These are phyloP conservation scores for Leccinum rimulosum DNA, from an alignment of 768 basidiomycete genomes.

Conservation along the genomic window DNA sequence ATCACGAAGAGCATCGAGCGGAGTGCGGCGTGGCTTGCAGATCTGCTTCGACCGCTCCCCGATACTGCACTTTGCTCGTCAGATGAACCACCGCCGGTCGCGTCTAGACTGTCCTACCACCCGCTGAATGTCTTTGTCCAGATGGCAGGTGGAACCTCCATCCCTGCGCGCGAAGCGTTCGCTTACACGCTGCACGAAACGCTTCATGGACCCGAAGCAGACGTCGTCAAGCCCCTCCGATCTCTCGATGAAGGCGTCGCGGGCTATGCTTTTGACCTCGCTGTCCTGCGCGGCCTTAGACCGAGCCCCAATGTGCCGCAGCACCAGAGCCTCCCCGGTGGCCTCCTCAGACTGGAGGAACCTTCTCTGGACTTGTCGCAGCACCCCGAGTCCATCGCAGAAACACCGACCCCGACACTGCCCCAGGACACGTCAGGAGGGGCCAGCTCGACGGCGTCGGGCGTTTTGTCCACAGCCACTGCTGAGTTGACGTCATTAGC, in stretches of 20 bases:
- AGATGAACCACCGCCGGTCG: neutral
- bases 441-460: neutral
- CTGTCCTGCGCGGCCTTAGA: slow-evolving; percentile 38
- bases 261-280: slow-evolving; percentile 73
- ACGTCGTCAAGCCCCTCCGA: slow-evolving; percentile 46
- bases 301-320: slow-evolving; percentile 15
- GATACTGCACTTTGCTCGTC: neutral
- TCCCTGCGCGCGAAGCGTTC: slow-evolving; percentile 63
- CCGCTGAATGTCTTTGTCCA: slow-evolving; percentile 60
- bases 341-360: slow-evolving; percentile 17
- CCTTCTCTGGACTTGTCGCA: slow-evolving; percentile 11
- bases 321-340: slow-evolving; percentile 13
- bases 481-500: neutral
- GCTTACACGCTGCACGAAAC: slow-evolving; percentile 54
- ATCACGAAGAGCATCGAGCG: slow-evolving; percentile 74
- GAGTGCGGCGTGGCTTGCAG: slow-evolving; percentile 59
- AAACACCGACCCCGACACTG: slow-evolving; percentile 8
- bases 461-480: neutral
- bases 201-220: slow-evolving; percentile 54
- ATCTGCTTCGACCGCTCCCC: slow-evolving; percentile 42
- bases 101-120: slow-evolving; percentile 8
- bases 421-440: slow-evolving; percentile 7
- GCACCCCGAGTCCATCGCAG: slow-evolving; percentile 8
- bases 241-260: slow-evolving; percentile 65
- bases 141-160: slow-evolving; percentile 60